A percentile compares a stretch with the other conserved stretches of the same genome.
These are phyloP conservation scores for Parachaetomium inaequale DNA, from an alignment of 495 filamentous ascomycete species.

Conservation along the genomic window DNA sequence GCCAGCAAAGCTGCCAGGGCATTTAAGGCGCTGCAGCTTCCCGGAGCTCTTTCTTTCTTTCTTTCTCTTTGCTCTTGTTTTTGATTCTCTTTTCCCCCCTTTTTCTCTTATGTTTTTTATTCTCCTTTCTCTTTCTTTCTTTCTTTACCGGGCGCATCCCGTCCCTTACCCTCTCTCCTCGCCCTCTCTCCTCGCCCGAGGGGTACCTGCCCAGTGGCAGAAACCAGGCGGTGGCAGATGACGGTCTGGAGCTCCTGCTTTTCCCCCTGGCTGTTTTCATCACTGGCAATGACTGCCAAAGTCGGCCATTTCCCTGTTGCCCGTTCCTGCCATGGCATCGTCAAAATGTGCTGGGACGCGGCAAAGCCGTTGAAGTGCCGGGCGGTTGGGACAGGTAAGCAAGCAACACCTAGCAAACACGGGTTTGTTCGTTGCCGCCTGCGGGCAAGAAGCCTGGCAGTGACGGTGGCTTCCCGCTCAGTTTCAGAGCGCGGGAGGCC, in stretches of 20 bases:
- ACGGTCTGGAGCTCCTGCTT: background rate
- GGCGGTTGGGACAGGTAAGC: no score
- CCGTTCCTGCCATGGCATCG: no score
- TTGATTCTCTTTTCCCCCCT: constrained; percentile 37
- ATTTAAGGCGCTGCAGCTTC: constrained; percentile 23
- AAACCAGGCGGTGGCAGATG: background rate
- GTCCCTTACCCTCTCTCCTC: background rate
- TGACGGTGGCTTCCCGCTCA: no score
- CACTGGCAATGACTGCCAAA: no score
- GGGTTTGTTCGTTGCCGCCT: no score
- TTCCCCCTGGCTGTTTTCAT: no score
- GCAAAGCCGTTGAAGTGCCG: no score
- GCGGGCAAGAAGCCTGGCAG: no score
- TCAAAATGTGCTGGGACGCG: no score
- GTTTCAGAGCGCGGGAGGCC: no score
- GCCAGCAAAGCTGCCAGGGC: constrained; percentile 8
- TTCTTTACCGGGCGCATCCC: constrained; percentile 22
- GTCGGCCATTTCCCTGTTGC: no score
- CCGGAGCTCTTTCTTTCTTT: constrained; percentile 38
- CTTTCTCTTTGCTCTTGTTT: constrained; percentile 45
- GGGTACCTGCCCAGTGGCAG: background rate
- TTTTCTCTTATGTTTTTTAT: constrained; percentile 34
- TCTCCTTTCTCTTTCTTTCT: constrained; percentile 42
- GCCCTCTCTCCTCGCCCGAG: background rate
- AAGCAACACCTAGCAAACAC: no score